phyloP scores from a whole-genome alignment of 345 rosid species.

The Eutrema japonicum region DNA sequence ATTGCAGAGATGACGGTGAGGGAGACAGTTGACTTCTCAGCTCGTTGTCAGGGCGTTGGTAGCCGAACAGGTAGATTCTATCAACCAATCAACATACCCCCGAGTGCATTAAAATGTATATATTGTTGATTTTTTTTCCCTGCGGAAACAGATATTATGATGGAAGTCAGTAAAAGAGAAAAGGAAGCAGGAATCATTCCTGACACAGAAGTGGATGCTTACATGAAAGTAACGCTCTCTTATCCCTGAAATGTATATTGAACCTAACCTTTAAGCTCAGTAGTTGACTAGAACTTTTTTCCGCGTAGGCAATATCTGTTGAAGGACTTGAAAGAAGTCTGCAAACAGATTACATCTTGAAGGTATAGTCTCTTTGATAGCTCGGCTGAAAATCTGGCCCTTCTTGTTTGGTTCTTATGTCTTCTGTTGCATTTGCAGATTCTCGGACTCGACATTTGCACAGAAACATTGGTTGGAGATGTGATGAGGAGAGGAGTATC shows the following conservation, averaged over 20 bases:
- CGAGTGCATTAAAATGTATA: background rate
- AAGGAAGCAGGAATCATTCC: constrained; percentile 84
- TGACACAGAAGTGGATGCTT: constrained; percentile 84
- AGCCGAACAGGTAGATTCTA: constrained; percentile 51
- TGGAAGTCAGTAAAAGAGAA: constrained; percentile 75
- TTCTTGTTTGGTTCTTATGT: background rate
- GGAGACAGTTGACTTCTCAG: constrained; percentile 65
- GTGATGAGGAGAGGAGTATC: constrained; percentile 82
- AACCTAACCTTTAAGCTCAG: background rate
- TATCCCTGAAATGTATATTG: background rate
- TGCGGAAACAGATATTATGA: constrained; percentile 60
- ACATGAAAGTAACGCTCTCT: constrained; percentile 63
- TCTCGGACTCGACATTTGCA: constrained; percentile 70
- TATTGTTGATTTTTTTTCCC: background rate
- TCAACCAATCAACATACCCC: constrained; percentile 12
- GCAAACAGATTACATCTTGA: constrained; percentile 77
- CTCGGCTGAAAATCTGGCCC: background rate
- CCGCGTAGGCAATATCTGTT: constrained; percentile 64
- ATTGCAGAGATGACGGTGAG: constrained; percentile 66
- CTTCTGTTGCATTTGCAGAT: constrained; percentile 50
- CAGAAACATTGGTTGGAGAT: constrained; percentile 73
- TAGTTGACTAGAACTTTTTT: constrained; percentile 12
- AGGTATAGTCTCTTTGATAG: constrained; percentile 51
- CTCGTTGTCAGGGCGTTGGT: constrained; percentile 64
- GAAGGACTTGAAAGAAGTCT: constrained; percentile 70